phyloP scores from a whole-genome alignment of 768 basidiomycete genomes.

The Pulveroboletus frians region DNA sequence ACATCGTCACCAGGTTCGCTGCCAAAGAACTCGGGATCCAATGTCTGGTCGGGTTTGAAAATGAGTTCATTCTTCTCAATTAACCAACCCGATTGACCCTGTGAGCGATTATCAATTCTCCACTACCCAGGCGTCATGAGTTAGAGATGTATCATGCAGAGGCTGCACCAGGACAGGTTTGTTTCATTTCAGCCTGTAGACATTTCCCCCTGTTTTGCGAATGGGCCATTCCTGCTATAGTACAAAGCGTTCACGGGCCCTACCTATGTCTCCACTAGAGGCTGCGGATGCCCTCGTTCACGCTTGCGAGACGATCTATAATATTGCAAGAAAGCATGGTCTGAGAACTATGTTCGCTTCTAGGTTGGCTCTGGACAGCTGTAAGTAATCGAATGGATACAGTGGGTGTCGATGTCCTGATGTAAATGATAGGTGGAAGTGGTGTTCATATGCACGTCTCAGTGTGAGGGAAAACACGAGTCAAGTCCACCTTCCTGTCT shows the following conservation, averaged over 20 bases:
- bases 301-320: conserved; percentile 58
- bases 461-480: conserved; percentile 35
- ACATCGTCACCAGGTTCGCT: no score
- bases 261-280: no score
- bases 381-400: conserved; percentile 13
- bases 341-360: conserved; percentile 64
- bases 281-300: no score
- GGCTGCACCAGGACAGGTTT: conserved; percentile 67
- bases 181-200: background rate
- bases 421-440: conserved; percentile 37
- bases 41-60: no score
- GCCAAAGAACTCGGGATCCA: no score
- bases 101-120: conserved; percentile 48
- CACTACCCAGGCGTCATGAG: conserved; percentile 37
- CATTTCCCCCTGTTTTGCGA: conserved; percentile 39
- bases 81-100: conserved; percentile 40
- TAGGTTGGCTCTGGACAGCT: conserved; percentile 36
- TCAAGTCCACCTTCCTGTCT: conserved; percentile 60
- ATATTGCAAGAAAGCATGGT: conserved; percentile 60
- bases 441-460: conserved; percentile 65
- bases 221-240: conserved; percentile 34
- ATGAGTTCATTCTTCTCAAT: conserved; percentile 38
- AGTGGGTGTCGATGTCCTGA: background rate
- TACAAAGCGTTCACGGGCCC: no score
- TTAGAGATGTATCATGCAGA: conserved; percentile 41